Evolutionary conservation across 2,329 filamentous ascomycete species (phyloP), one percentile per base, ranked within the genome.

Genomic region (Dendrostoma leiphaemia): DNA sequence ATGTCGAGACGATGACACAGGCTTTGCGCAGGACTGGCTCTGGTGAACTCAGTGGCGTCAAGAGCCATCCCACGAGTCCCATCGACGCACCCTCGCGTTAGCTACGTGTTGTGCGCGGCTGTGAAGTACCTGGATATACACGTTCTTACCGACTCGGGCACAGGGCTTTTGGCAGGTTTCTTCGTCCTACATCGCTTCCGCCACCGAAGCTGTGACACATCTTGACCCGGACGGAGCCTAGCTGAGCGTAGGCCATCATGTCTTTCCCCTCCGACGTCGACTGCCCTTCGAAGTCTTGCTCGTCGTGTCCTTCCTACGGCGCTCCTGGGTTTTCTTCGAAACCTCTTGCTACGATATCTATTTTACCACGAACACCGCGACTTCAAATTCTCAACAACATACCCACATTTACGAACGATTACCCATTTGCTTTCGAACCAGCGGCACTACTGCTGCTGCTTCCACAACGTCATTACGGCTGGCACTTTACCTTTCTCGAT

Each of bases 1-100:
- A 89, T 56, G 89, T 97, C 60, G 91, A 97, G 76, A 97, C 92
- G 4, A 96, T 97, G 92, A 82, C 87, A 49, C 91, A 97, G 71
- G 92, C 91, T 15, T 75, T 97, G 65, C 80, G 89, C 66, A 87
- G 90, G 69, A 96, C 91, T 13, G 90, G 86, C 41, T 96, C 91
- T 70, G 84, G 88, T 17, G 93, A 97, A 67, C 73, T 97, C 54
- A 76, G 77, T 60, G 74, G 71, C 45, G 67, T 77, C 45, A 74
- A 80, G 57, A 86, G 83, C 69, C 72, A 76, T 48, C 82, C 83
- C 3, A 71, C 77, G 31, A 86, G 83, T 63, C 84, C 84, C 1
- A 72, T 82, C 29, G 80, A 83, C 43, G 70, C 67, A 7, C 62
- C 67, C n/a, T 68, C 64, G 21, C 57, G 57, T 23, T 59, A 57